Evolutionary conservation across 352 stramenopile genomes (phyloP).

Genomic region (Phytophthora lateralis): DNA sequence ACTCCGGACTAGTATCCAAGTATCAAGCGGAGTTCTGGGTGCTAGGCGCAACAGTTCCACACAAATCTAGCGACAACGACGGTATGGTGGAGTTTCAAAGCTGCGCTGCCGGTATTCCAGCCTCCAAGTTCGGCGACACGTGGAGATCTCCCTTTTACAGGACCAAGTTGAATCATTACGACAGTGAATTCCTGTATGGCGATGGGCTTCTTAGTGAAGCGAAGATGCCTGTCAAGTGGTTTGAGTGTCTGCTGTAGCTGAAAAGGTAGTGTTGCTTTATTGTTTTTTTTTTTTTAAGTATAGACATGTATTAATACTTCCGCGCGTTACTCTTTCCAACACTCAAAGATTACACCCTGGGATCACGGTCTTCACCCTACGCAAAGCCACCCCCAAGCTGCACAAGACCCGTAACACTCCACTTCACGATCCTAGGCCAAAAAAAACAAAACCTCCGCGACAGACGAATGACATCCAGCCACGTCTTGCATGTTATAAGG

Average conservation of each 20-base stretch:
- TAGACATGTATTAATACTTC: too few relatives aligned
- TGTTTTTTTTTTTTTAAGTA: too few relatives aligned
- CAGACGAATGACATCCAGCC: too few relatives aligned
- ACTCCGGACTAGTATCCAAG: conserved; percentile 35
- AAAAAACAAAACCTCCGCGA: too few relatives aligned
- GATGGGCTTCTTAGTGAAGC: conserved; percentile 35
- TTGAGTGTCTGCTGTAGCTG: conserved; percentile 35
- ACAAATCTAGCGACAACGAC: conserved; percentile 41
- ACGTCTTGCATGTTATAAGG: too few relatives aligned
- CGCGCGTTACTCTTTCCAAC: too few relatives aligned
- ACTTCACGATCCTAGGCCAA: too few relatives aligned
- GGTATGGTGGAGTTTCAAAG: conserved; percentile 53
- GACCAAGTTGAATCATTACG: conserved; percentile 44
- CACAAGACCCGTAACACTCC: too few relatives aligned
- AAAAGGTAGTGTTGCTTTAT: neutral
- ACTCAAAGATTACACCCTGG: too few relatives aligned
- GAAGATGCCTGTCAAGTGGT: conserved; percentile 49
- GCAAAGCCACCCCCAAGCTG: too few relatives aligned
- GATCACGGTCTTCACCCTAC: too few relatives aligned
- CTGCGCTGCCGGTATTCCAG: conserved; percentile 27
- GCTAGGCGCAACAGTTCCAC: conserved; percentile 25
- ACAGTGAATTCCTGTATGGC: conserved; percentile 45
- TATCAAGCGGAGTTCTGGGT: conserved; percentile 29
- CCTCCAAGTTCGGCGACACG: conserved; percentile 27
- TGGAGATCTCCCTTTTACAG: conserved; percentile 35